Evolutionary conservation across 306 rosid species (phyloP).

Genomic region (Gastrolobium villosum): DNA sequence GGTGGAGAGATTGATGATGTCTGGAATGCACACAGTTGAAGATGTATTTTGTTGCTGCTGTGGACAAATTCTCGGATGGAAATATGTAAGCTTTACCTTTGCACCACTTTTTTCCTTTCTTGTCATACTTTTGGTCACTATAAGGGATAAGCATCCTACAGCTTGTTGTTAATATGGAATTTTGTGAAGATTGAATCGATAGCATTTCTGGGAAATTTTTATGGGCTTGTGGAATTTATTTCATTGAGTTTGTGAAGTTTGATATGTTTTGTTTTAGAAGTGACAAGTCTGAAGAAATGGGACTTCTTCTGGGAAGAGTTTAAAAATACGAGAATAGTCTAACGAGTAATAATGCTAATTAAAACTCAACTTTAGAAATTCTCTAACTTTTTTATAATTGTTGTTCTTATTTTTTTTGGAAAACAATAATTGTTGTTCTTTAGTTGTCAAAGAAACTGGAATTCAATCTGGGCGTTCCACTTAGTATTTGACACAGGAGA

Average conservation of each 20-base stretch:
- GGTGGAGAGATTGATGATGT: conserved; percentile 78
- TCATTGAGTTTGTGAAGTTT: neutral
- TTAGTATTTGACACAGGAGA: neutral
- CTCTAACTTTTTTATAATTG: neutral
- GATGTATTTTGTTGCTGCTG: conserved; percentile 89
- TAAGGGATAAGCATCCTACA: conserved; percentile 6
- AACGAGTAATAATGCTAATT: conserved; percentile 5
- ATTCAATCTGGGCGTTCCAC: conserved; percentile 10
- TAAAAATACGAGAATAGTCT: neutral
- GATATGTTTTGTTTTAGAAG: neutral
- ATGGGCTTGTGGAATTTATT: conserved; percentile 13
- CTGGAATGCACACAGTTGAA: conserved; percentile 90
- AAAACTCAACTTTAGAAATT: conserved; percentile 18
- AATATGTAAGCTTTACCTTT: conserved; percentile 75
- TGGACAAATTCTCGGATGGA: conserved; percentile 94
- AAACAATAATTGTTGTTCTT: neutral
- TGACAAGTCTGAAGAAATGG: neutral
- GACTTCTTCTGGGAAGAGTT: neutral
- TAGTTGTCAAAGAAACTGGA: conserved; percentile 3
- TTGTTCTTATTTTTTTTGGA: no score
- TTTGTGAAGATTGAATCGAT: conserved; percentile 10
- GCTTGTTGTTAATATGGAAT: conserved; percentile 15
- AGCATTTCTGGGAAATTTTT: conserved; percentile 1
- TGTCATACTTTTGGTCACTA: conserved; percentile 28
- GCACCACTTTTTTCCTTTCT: conserved; percentile 16